Percentiles rank a stretch among this genome's conserved stretches.
phyloP scores from a whole-genome alignment of 108 stramenopile genomes.

The Fragilariopsis cylindrus region DNA sequence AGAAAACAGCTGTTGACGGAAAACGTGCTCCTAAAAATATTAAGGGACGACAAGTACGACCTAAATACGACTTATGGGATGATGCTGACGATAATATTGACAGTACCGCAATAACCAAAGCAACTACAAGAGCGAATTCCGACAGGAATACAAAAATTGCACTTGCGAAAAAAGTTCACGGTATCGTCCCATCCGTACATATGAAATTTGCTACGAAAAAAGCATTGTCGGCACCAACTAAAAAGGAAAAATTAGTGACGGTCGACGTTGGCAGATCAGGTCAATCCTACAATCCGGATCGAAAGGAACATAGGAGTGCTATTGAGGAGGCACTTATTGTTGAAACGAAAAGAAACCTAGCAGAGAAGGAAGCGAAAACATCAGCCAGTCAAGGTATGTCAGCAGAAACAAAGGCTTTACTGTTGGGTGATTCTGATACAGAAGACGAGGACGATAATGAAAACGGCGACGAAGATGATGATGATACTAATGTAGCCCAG shows the following conservation, averaged over 20 bases:
- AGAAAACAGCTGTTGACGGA: constrained; percentile 17
- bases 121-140: constrained; percentile 4
- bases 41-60: constrained; percentile 20
- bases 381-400: constrained; percentile 69
- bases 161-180: constrained; percentile 19
- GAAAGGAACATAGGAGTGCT: constrained; percentile 62
- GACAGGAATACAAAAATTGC: constrained; percentile 30
- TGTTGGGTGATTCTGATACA: constrained; percentile 49
- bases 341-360: constrained; percentile 73
- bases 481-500: constrained; percentile 18
- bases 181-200: constrained; percentile 26
- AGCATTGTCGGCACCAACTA: constrained; percentile 14
- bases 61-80: constrained; percentile 80
- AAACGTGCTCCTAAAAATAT: constrained; percentile 8
- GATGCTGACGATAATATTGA: constrained; percentile 18
- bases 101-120: not conserved
- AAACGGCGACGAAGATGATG: constrained; percentile 10
- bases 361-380: constrained; percentile 48
- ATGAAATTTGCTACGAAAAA: constrained; percentile 11
- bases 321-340: constrained; percentile 69
- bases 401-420: constrained; percentile 60
- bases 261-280: constrained; percentile 75
- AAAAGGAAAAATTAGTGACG: constrained; percentile 38
- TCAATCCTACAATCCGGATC: constrained; percentile 85
- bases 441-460: constrained; percentile 53